Conservation (phyloP, 1,139 yeast genomes). For the Groenewaldozyma auringiensis region DNA sequence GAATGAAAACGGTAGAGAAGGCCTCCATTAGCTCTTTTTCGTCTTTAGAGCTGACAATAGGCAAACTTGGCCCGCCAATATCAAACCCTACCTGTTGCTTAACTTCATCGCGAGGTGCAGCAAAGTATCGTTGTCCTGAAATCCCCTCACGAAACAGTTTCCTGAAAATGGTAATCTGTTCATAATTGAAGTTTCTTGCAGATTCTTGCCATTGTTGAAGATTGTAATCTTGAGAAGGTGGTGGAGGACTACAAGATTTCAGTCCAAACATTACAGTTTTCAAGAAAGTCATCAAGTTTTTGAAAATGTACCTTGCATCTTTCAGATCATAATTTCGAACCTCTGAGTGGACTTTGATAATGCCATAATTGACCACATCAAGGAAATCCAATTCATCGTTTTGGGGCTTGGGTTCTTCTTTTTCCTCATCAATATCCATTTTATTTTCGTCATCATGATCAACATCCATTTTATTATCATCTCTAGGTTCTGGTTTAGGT, state of each 20-base stretch:
- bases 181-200: conserved; percentile 73
- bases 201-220: conserved; percentile 79
- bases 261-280: conserved; percentile 87
- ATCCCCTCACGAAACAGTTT: conserved; percentile 79
- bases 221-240: conserved; percentile 55
- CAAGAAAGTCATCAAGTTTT: conserved; percentile 81
- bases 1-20: conserved; percentile 87
- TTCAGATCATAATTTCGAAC: conserved; percentile 58
- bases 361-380: conserved; percentile 42
- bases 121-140: conserved; percentile 68
- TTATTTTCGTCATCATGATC: conserved; percentile 10
- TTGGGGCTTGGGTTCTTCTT: conserved; percentile 5
- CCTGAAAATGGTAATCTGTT: conserved; percentile 72
- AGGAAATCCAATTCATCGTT: conserved; percentile 33
- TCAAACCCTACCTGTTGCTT: conserved; percentile 40
- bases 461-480: too few species aligned
- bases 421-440: conserved; percentile 23
- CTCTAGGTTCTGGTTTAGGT: conserved; percentile 9
- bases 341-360: conserved; percentile 40
- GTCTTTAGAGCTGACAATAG: conserved; percentile 82
- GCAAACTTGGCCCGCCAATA: conserved; percentile 70
- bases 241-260: conserved; percentile 84
- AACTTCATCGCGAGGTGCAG: conserved; percentile 43
- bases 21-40: conserved; percentile 95
- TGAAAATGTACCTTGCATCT: conserved; percentile 81